These are phyloP conservation scores for Podospora pseudocomata DNA, from an alignment of 495 filamentous ascomycete species.

Conservation along the genomic window DNA sequence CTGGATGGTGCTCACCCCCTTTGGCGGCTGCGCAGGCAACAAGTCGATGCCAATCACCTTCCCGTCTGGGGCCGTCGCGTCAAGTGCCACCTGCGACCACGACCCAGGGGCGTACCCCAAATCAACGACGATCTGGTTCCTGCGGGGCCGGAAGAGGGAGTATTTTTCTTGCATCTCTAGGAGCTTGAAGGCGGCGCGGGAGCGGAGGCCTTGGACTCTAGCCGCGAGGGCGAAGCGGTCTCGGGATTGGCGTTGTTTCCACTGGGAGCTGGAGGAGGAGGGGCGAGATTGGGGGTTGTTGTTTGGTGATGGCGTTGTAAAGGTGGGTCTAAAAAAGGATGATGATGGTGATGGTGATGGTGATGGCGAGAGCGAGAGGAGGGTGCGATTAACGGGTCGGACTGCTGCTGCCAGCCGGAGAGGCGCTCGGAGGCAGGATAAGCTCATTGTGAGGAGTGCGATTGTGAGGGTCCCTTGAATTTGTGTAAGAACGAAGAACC, in stretches of 20 bases:
- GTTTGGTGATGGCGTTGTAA: slow-evolving; percentile 11
- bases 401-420: background rate
- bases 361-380: background rate
- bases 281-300: slow-evolving; percentile 31
- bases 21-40: slow-evolving; percentile 84
- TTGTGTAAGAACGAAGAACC: background rate
- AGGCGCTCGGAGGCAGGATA: background rate
- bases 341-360: background rate
- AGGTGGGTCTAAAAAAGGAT: background rate
- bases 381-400: background rate
- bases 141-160: slow-evolving; percentile 59
- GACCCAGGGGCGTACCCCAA: slow-evolving; percentile 89
- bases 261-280: slow-evolving; percentile 63
- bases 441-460: background rate
- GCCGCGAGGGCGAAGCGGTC: slow-evolving; percentile 71
- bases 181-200: slow-evolving; percentile 89
- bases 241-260: slow-evolving; percentile 70
- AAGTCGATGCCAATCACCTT: slow-evolving; percentile 88
- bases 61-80: slow-evolving; percentile 68
- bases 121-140: slow-evolving; percentile 83
- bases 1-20: slow-evolving; percentile 86
- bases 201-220: slow-evolving; percentile 71
- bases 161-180: slow-evolving; percentile 82
- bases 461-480: background rate
- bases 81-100: slow-evolving; percentile 95